Conservation (phyloP, 179 eudicot species). For the Sideroxylon spinosum region DNA sequence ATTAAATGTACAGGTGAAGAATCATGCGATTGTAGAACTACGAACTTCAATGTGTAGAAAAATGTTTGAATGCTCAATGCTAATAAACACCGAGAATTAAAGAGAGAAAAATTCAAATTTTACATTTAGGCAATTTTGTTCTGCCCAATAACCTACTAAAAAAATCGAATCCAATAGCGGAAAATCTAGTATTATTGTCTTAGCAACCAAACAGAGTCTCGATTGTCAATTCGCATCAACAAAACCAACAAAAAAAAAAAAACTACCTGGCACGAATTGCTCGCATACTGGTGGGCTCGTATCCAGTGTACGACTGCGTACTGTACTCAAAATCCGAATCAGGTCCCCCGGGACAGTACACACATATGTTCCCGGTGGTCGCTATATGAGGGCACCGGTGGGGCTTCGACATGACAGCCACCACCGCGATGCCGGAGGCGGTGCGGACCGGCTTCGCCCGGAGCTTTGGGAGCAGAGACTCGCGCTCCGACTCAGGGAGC, state of each 20-base stretch:
- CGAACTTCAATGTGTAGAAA: too few relatives aligned
- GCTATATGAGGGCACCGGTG: constrained; percentile 96
- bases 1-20: too few relatives aligned
- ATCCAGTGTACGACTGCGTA: constrained; percentile 93
- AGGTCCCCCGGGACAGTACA: constrained; percentile 95
- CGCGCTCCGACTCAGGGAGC: constrained; percentile 71
- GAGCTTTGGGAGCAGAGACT: constrained; percentile 66
- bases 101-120: too few relatives aligned
- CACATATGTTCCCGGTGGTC: constrained; percentile 93
- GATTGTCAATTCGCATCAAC: neutral
- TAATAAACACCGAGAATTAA: too few relatives aligned
- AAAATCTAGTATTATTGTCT: neutral
- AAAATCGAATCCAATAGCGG: neutral
- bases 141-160: too few relatives aligned
- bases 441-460: constrained; percentile 89
- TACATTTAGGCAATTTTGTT: too few relatives aligned
- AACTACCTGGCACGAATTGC: constrained; percentile 84
- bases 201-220: neutral
- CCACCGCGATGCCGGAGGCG: constrained; percentile 92
- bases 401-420: constrained; percentile 97
- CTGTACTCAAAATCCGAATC: constrained; percentile 98
- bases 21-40: too few relatives aligned
- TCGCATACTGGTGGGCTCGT: constrained; percentile 98
- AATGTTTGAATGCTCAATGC: too few relatives aligned
- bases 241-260: neutral